Base-by-base conservation (phyloP, 1,139 yeast species). In the Yamadazyma spencermartinsiae region DNA sequence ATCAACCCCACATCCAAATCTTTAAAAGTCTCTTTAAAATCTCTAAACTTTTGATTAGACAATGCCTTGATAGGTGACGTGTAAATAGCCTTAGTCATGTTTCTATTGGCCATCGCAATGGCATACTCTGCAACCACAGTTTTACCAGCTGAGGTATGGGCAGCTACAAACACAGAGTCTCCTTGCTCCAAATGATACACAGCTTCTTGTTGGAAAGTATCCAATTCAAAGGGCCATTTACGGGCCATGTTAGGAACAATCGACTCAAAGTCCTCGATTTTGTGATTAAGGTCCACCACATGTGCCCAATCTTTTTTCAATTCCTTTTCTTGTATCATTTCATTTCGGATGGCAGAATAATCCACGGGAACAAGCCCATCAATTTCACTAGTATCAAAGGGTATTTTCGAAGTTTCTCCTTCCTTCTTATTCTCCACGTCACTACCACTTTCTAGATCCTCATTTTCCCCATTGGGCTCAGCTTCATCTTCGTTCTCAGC, bases 141-240 rank as follows among this genome's bases (percentile, higher is more conserved):
- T 55, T 87, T 87, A 61, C 96, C 96, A 1, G 96, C 96, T 4
- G 95, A 87, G 0, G 96, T 87, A 59, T 92, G 99, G 0, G 99
- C 99, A 5, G 98, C 97, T 3, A 92, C 98, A 61, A 92, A 87
- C 2, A 92, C 99, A 1, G 98, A 89, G 58, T 92, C 98, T 34
- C 96, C 96, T 58, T 90, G 95, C 56, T 92, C 99, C 48, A 92
- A 74, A 65, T 92, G 97, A 48, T 89, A 92, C 1, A 92, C 88
- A 0, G 99, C 97, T 55, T 94, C 97, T 58, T 94, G 90, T 62
- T 92, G 99, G 65, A 92, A 92, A 23, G 89, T 86, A 67, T 92
- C 99, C 42, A 92, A 72, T 49, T 86, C 90, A 54, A 92, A 92
- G 0, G 98, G 98, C 84, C 92, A 94, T 27, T 77, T 80, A 39